Evolutionary conservation across 2,329 filamentous ascomycete genomes (phyloP), one percentile per base, ranked within the genome.

Genomic region (Metarhizium anisopliae): DNA sequence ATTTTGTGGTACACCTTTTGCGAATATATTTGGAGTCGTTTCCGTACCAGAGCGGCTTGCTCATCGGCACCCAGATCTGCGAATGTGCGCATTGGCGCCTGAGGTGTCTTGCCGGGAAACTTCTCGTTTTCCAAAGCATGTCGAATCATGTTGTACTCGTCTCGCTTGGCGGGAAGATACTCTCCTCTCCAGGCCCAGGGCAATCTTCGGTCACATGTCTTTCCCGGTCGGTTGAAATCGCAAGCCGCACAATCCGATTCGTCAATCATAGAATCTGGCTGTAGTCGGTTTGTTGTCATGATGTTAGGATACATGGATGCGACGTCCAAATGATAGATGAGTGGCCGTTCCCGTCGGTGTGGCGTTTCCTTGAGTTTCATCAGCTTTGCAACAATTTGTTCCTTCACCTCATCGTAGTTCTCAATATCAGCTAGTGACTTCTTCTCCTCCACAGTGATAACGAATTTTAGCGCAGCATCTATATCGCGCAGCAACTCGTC

Each of bases 1-100:
- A 99, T 97, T 71, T 97, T 99, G 79, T 99, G 94, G 68, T 99
- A 99, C 60, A 99, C 95, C 73, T 99, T 99, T 70, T 97, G 95
- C 66, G 90, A 95, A 74, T 95, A 99, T 38, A 91, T 81, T 61
- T 93, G 90, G 51, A 99, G 75, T 38, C 94, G 85, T 67, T 97
- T 99, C 62, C 90, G 87, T 52, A 95, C 79, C 40, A 94, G 77
- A 1, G 66, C 74, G 0, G 92, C 86, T 71, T 95, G 93, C 66
- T 99, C 94, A 57, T 96, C 92, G 2, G 80, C 71, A 18, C 83
- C 77, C 18, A 99, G 75, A 18, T 97, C 90, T 59, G 91, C 84
- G 64, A 96, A 99, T 0, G 84, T 82, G 56, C 90, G 80, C 67
- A 71, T 70, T 0, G 90, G 86, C 8, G 83, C 81, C 59, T 86